A percentile compares a stretch with the other conserved stretches of the same genome.
phyloP scores from a whole-genome alignment of 352 stramenopile species.

The Phytopythium oedochilum region DNA sequence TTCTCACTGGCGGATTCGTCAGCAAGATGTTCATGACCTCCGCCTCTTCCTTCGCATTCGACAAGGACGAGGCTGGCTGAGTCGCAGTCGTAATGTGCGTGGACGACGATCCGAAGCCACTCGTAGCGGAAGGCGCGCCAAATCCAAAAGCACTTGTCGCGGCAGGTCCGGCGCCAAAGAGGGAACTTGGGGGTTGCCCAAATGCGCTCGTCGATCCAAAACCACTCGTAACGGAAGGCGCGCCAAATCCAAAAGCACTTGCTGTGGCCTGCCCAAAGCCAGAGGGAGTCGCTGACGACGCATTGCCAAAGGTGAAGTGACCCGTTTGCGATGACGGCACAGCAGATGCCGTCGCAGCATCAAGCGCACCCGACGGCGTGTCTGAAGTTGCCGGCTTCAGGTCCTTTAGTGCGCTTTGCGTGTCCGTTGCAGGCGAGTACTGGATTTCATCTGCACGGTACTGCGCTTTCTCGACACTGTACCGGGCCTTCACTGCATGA shows the following conservation, averaged over 20 bases:
- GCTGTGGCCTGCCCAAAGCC: no score
- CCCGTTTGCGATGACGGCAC: no score
- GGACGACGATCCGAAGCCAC: no score
- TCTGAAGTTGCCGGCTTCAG: neutral
- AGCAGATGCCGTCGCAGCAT: neutral
- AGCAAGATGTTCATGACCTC: slow-evolving; percentile 10
- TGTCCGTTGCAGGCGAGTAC: neutral
- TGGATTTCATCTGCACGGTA: neutral
- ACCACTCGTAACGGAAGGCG: neutral
- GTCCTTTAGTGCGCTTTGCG: neutral
- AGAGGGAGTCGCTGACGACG: no score
- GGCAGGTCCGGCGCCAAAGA: no score
- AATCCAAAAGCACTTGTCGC: neutral
- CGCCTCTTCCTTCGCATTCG: neutral
- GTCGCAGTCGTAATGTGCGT: no score
- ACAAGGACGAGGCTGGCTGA: neutral
- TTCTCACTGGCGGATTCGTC: slow-evolving; percentile 25
- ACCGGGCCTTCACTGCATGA: neutral
- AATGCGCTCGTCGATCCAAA: neutral
- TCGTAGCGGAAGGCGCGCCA: neutral
- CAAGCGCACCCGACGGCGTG: neutral
- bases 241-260: neutral
- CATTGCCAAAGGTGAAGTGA: no score
- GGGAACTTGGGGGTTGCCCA: neutral
- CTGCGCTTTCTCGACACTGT: neutral